Conservation (phyloP, 768 basidiomycete species). For the Porphyrellus cyaneotinctus region DNA sequence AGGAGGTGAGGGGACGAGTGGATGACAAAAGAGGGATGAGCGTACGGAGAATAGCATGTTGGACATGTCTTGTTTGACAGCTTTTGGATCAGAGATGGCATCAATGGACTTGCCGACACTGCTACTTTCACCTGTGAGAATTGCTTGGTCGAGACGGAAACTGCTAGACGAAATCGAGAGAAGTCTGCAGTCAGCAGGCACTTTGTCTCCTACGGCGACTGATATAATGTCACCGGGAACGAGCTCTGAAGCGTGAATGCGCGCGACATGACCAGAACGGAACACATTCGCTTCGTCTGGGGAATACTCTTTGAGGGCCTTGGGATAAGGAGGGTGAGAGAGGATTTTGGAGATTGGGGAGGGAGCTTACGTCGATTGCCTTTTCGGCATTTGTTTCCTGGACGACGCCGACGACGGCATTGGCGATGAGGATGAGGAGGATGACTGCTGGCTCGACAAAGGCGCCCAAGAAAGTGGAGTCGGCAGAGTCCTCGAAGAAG, state of each 20-base stretch:
- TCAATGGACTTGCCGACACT: constrained; percentile 81
- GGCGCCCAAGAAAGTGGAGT: constrained; percentile 66
- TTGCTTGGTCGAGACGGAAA: constrained; percentile 94
- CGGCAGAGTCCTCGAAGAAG: constrained; percentile 73
- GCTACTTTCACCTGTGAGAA: constrained; percentile 90
- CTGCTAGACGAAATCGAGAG: constrained; percentile 88
- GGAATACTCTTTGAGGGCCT: constrained; percentile 97
- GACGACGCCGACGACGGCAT: constrained; percentile 95
- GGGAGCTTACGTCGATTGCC: constrained; percentile 85
- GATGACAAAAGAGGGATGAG: not conserved
- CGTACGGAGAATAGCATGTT: constrained; percentile 93
- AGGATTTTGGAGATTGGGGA: not conserved
- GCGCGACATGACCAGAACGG: constrained; percentile 62
- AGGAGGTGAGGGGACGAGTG: not conserved
- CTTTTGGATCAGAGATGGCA: constrained; percentile 63
- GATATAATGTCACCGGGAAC: constrained; percentile 94
- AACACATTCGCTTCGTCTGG: constrained; percentile 93
- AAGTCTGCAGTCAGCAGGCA: constrained; percentile 92
- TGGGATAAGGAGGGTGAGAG: not conserved
- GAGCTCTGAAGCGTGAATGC: constrained; percentile 82
- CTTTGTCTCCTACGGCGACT: constrained; percentile 90
- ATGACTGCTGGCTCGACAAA: constrained; percentile 97
- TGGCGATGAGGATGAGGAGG: constrained; percentile 91
- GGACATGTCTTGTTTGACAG: constrained; percentile 97
- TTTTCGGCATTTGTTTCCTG: constrained; percentile 96